Conservation (phyloP, 208 protist genomes). For the Leishmania arabica region DNA sequence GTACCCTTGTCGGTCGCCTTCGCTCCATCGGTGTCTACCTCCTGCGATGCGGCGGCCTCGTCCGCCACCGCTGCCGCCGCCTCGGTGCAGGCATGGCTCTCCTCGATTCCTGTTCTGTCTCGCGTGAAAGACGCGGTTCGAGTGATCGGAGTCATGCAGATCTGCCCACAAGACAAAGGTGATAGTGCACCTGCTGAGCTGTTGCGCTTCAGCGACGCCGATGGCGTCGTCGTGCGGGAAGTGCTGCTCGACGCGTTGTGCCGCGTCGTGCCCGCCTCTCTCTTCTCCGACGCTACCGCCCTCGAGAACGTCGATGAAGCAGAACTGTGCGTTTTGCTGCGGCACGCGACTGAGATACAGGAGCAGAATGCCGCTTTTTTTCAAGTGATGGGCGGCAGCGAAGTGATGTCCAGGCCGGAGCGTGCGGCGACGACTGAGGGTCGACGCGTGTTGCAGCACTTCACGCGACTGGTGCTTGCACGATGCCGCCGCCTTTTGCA, state of each 20-base stretch:
- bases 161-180: neutral
- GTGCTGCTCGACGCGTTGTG: slow-evolving; percentile 38
- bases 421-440: neutral
- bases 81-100: slow-evolving; percentile 14
- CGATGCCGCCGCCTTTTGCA: slow-evolving; percentile 73
- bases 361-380: slow-evolving; percentile 65
- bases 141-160: slow-evolving; percentile 48
- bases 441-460: slow-evolving; percentile 26
- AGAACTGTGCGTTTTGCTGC: slow-evolving; percentile 59
- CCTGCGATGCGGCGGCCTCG: neutral
- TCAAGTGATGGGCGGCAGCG: neutral
- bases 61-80: neutral
- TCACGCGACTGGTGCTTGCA: slow-evolving; percentile 47
- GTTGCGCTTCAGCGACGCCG: slow-evolving; percentile 8
- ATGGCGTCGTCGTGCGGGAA: slow-evolving; percentile 14
- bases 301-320: slow-evolving; percentile 66
- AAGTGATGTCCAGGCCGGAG: neutral
- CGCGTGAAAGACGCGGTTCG: slow-evolving; percentile 45
- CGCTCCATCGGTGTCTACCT: neutral
- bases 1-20: slow-evolving; percentile 65
- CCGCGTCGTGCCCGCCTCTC: slow-evolving; percentile 31
- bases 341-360: slow-evolving; percentile 52
- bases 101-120: slow-evolving; percentile 5
- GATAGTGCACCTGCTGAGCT: neutral
- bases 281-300: slow-evolving; percentile 46